Evolutionary conservation across 129 eudicot species (phyloP).

Genomic region (Scalesia atractyloides): DNA sequence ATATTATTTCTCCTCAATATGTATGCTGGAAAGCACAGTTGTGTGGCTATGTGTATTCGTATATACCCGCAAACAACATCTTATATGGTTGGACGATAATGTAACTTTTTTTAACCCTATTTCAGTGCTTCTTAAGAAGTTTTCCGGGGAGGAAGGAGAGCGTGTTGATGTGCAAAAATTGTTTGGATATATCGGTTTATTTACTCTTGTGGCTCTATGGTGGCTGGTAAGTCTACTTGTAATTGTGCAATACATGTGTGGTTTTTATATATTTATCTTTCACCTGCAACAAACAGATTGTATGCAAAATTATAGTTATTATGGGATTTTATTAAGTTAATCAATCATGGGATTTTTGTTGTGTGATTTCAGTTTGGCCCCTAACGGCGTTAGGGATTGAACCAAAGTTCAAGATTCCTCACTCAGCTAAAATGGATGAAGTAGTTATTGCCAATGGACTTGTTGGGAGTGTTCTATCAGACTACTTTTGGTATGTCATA

Average conservation of each 20-base stretch:
- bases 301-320: neutral
- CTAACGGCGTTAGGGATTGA: slow-evolving; percentile 91
- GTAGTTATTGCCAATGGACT: slow-evolving; percentile 96
- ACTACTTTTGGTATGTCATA: slow-evolving; percentile 79
- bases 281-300: neutral
- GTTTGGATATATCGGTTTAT: slow-evolving; percentile 93
- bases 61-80: neutral
- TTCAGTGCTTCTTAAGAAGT: slow-evolving; percentile 95
- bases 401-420: slow-evolving; percentile 91
- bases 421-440: slow-evolving; percentile 89
- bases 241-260: neutral
- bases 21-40: neutral
- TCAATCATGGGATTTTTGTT: neutral
- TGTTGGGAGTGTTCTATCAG: slow-evolving; percentile 95
- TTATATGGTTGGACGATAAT: slow-evolving; percentile 16
- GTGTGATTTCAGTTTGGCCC: slow-evolving; percentile 83
- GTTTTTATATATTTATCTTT: neutral
- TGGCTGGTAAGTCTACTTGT: slow-evolving; percentile 85
- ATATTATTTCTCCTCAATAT: neutral
- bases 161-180: slow-evolving; percentile 88
- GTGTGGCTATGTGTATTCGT: neutral
- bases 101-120: neutral
- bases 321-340: neutral
- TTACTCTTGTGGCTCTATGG: slow-evolving; percentile 95
- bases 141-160: slow-evolving; percentile 96